Evolutionary conservation across 2,329 filamentous ascomycete species (phyloP).

Genomic region (Alternaria sp.): DNA sequence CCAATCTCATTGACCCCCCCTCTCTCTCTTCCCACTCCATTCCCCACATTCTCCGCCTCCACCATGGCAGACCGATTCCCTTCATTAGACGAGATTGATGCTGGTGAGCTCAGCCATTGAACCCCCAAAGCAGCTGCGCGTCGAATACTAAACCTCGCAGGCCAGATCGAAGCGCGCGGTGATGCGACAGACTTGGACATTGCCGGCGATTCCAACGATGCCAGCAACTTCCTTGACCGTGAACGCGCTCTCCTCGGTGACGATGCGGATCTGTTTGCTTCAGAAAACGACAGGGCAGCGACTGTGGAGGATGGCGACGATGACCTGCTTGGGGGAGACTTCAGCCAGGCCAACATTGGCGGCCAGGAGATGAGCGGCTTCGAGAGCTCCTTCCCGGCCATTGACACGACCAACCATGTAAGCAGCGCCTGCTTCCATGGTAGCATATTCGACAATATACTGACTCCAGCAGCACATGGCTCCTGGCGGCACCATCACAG

Average conservation of each 20-base stretch:
- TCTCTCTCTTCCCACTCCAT: background rate
- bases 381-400: slow-evolving; percentile 88
- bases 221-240: slow-evolving; percentile 87
- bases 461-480: slow-evolving; percentile 67
- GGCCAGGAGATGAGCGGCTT: slow-evolving; percentile 68
- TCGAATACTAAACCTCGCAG: slow-evolving; percentile 55
- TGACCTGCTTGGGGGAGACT: slow-evolving; percentile 72
- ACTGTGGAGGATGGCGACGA: slow-evolving; percentile 72
- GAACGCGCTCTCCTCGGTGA: slow-evolving; percentile 92
- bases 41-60: slow-evolving; percentile 20
- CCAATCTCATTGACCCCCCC: slow-evolving; percentile 10
- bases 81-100: slow-evolving; percentile 62
- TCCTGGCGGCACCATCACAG: slow-evolving; percentile 82
- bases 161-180: slow-evolving; percentile 72
- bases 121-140: slow-evolving; percentile 32
- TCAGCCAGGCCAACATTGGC: slow-evolving; percentile 52
- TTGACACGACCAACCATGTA: slow-evolving; percentile 78
- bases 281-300: slow-evolving; percentile 72
- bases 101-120: slow-evolving; percentile 52
- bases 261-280: slow-evolving; percentile 89
- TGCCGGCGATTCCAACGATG: slow-evolving; percentile 66
- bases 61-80: slow-evolving; percentile 62
- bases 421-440: slow-evolving; percentile 27
- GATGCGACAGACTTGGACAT: slow-evolving; percentile 55
- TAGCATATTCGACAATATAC: slow-evolving; percentile 6